Evolutionary conservation across 176 grass and related monocot genomes (phyloP).

Genomic region (Puya raimondii): DNA sequence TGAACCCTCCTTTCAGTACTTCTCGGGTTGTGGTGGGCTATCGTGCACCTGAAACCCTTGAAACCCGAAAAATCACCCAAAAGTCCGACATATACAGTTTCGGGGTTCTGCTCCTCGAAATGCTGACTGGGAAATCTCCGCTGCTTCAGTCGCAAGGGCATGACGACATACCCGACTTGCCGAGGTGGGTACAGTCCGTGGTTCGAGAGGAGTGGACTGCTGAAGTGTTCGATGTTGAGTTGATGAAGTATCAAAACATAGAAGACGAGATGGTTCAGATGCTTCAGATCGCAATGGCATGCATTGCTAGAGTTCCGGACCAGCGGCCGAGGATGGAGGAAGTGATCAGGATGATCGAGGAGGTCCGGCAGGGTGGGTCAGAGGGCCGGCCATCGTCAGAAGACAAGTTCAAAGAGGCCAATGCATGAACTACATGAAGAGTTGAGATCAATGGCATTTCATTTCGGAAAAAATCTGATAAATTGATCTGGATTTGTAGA

Average conservation of each 20-base stretch:
- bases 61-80: constrained; percentile 73
- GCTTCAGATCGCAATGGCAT: constrained; percentile 80
- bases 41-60: constrained; percentile 68
- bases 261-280: constrained; percentile 93
- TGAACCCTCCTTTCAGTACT: constrained; percentile 52
- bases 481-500: too few relatives aligned
- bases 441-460: not conserved
- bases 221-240: constrained; percentile 72
- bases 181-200: constrained; percentile 84
- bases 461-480: too few relatives aligned
- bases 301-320: constrained; percentile 50
- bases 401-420: constrained; percentile 43
- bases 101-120: constrained; percentile 87
- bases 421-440: not conserved
- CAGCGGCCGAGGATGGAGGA: constrained; percentile 60
- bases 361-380: constrained; percentile 41
- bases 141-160: constrained; percentile 66
- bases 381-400: constrained; percentile 34
- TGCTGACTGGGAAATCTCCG: constrained; percentile 89
- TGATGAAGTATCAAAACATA: constrained; percentile 50
- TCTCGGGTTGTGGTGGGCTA: constrained; percentile 52
- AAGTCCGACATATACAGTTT: constrained; percentile 94
- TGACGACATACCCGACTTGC: constrained; percentile 62
- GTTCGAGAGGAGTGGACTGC: constrained; percentile 98
- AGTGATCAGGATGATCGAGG: constrained; percentile 70